phyloP scores from a whole-genome alignment of 2,329 filamentous ascomycete genomes.

The Paraconiothyrium brasiliense region DNA sequence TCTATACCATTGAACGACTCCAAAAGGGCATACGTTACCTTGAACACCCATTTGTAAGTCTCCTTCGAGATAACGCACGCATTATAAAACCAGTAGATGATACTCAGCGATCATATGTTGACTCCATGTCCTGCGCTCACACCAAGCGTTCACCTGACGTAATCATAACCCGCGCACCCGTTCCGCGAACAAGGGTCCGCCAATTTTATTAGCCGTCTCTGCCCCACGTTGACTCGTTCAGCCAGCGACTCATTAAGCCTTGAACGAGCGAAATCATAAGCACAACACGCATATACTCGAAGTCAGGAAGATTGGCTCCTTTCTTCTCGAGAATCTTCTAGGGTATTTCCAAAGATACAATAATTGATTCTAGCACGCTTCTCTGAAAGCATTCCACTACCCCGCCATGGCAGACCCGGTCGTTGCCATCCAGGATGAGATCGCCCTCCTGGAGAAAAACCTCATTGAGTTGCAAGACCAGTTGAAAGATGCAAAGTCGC shows the following conservation, averaged over 20 bases:
- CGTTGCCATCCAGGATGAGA: constrained; percentile 42
- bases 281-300: background rate
- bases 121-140: background rate
- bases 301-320: background rate
- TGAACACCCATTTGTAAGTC: background rate
- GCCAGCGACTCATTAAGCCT: constrained; percentile 9
- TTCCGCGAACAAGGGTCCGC: constrained; percentile 10
- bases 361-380: constrained; percentile 11
- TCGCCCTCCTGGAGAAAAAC: constrained; percentile 44
- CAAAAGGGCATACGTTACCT: background rate
- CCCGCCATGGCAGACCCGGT: constrained; percentile 44
- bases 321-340: background rate
- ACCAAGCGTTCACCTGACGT: constrained; percentile 3
- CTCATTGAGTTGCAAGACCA: constrained; percentile 41
- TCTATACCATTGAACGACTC: too few species aligned
- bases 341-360: background rate
- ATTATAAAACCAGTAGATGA: background rate
- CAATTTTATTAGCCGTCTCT: constrained; percentile 9
- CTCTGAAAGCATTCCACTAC: constrained; percentile 19
- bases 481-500: constrained; percentile 41
- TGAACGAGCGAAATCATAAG: background rate
- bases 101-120: background rate
- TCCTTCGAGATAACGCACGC: background rate
- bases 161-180: constrained; percentile 4
- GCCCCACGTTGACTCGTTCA: constrained; percentile 13